A percentile compares a stretch with the other conserved stretches of the same genome.
These are phyloP conservation scores for Stephanodiscus triporus DNA, from an alignment of 108 stramenopile genomes.

Conservation along the genomic window DNA sequence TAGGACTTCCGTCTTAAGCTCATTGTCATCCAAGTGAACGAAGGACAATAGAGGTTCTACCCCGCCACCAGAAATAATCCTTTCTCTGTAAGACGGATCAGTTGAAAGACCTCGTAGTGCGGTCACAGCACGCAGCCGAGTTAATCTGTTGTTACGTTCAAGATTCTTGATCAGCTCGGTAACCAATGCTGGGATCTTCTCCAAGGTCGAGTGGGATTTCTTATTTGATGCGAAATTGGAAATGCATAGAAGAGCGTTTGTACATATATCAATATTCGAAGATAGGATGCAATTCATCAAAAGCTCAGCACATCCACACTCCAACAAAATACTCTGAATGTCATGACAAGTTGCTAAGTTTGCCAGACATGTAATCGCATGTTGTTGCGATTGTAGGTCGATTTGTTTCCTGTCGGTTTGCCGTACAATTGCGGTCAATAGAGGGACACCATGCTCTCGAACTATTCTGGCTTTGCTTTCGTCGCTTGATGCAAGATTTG, in stretches of 20 bases:
- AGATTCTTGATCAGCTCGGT: no score
- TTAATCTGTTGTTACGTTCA: constrained; percentile 27
- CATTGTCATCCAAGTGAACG: constrained; percentile 66
- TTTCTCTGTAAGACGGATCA: constrained; percentile 50
- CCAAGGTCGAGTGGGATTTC: constrained; percentile 54
- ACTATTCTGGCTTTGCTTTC: constrained; percentile 66
- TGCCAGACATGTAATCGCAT: constrained; percentile 75
- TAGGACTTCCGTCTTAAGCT: constrained; percentile 80
- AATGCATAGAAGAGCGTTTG: constrained; percentile 62
- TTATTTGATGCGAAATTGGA: constrained; percentile 75
- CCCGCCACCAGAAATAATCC: constrained; percentile 62
- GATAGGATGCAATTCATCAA: constrained; percentile 55
- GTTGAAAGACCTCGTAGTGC: constrained; percentile 78
- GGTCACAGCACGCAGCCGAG: constrained; percentile 64
- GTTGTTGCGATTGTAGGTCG: constrained; percentile 74
- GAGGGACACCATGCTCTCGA: constrained; percentile 66
- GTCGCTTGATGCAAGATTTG: constrained; percentile 69
- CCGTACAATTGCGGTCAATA: constrained; percentile 36
- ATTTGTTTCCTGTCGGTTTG: constrained; percentile 47
- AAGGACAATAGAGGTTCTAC: constrained; percentile 64
- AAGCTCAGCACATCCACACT: constrained; percentile 49
- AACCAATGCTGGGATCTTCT: constrained; percentile 6
- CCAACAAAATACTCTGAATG: constrained; percentile 63
- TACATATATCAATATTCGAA: constrained; percentile 70
- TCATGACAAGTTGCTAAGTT: constrained; percentile 69